Percentiles rank a stretch among this genome's conserved stretches.
phyloP scores from a whole-genome alignment of 1,284 basidiomycete genomes.

The Trichosporon ovoides region DNA sequence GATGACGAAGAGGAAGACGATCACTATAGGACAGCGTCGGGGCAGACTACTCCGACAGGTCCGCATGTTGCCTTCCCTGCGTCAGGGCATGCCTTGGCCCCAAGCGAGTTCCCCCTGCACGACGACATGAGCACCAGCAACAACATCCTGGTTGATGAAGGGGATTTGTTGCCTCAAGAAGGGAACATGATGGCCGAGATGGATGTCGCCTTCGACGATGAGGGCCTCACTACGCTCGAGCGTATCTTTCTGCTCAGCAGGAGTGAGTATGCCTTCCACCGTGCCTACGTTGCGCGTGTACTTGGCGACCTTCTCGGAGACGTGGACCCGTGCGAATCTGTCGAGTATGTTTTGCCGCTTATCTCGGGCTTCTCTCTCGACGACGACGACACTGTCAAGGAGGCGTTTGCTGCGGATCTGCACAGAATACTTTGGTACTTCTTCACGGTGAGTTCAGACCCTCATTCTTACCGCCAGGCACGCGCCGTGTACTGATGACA shows the following conservation, averaged over 20 bases:
- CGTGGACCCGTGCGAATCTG: conserved; percentile 78
- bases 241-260: conserved; percentile 89
- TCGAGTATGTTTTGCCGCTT: conserved; percentile 89
- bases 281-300: conserved; percentile 74
- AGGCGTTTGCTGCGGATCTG: conserved; percentile 78
- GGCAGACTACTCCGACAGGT: neutral
- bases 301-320: conserved; percentile 68
- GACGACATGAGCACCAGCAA: neutral
- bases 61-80: neutral
- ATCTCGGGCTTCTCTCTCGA: conserved; percentile 83
- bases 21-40: neutral
- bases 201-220: conserved; percentile 52
- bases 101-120: neutral
- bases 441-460: conserved; percentile 61
- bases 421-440: conserved; percentile 91
- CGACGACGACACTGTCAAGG: conserved; percentile 84
- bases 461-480: too few relatives aligned
- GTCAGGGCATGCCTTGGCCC: neutral
- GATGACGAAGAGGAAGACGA: conserved; percentile 11
- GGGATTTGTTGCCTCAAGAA: conserved; percentile 35
- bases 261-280: conserved; percentile 77
- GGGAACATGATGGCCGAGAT: conserved; percentile 22
- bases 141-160: conserved; percentile 34
- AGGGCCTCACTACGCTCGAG: conserved; percentile 76
- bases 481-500: conserved; percentile 4